A percentile compares a stretch with the other conserved stretches of the same genome.
These are phyloP conservation scores for Guyanaporus albipodus DNA, from an alignment of 768 basidiomycete genomes.

Conservation along the genomic window DNA sequence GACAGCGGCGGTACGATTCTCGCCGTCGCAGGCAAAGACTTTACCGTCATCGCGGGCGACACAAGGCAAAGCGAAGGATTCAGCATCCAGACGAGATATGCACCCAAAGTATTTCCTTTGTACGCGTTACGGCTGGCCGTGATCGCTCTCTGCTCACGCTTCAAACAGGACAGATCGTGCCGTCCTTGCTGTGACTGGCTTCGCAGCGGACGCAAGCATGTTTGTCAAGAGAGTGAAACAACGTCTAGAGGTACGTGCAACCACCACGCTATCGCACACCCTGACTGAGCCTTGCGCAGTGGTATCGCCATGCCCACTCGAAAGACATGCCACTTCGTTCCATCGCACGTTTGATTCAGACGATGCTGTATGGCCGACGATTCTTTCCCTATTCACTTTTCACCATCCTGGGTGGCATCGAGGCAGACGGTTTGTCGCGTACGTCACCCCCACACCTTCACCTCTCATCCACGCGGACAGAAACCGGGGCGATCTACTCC, in stretches of 20 bases:
- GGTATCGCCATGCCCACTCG: slow-evolving; percentile 96
- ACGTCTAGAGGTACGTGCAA: slow-evolving; percentile 78
- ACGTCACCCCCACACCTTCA: not conserved
- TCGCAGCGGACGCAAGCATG: slow-evolving; percentile 95
- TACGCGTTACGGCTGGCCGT: slow-evolving; percentile 38
- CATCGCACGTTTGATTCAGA: slow-evolving; percentile 97
- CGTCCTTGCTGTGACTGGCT: slow-evolving; percentile 93
- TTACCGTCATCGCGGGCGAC: slow-evolving; percentile 93
- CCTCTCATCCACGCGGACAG: slow-evolving; percentile 37
- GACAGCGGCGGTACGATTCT: slow-evolving; percentile 97
- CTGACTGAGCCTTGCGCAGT: slow-evolving; percentile 43
- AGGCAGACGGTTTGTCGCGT: slow-evolving; percentile 80
- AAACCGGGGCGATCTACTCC: slow-evolving; percentile 97
- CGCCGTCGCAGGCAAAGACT: slow-evolving; percentile 90
- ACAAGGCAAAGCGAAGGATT: slow-evolving; percentile 97
- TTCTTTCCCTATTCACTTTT: slow-evolving; percentile 99
- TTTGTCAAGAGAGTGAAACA: slow-evolving; percentile 97
- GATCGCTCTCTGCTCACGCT: not conserved
- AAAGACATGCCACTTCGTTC: slow-evolving; percentile 97
- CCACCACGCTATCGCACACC: not conserved
- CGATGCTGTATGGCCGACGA: slow-evolving; percentile 92
- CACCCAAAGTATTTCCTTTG: slow-evolving; percentile 92
- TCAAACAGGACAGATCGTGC: slow-evolving; percentile 78
- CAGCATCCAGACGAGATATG: slow-evolving; percentile 95
- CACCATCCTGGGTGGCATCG: slow-evolving; percentile 94